Base-by-base conservation (phyloP, 306 rosid species). In the Gleditsia sinensis region DNA sequence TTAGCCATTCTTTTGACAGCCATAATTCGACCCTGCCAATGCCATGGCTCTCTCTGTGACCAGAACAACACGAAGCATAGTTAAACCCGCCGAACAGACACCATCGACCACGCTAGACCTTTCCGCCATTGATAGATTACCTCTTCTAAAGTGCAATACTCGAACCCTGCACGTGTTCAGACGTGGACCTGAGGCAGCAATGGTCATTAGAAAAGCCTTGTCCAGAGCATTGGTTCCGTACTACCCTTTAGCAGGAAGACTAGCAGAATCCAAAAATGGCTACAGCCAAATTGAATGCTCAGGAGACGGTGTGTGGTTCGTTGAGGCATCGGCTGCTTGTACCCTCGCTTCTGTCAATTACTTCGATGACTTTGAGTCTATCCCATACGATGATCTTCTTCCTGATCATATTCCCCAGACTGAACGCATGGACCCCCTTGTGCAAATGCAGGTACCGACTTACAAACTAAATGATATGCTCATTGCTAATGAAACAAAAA, bases 241-340 rank as follows among this genome's bases (percentile, higher is more conserved):
- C 75, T 88, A 88, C 82, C 98, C 98, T 67, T 88, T 92, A 8
- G 94, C 94, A 0, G 96, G 98, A 43, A 63, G 88, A 10, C 83
- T 90, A 7, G 59, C 2, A 45, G 80, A 85, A 17, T 48, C 83
- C 1, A 12, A 51, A 36, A 62, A 32, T 9, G 62, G 71, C 28
- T 36, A 64, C 24, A 83, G 86, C 59, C 87, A 83, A 37, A 62
- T 92, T 3, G 75, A 90, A 30, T 90, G 98, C 61, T 71, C 85
- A 0, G 87, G 87, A 9, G 84, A 86, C 9, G 96, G 98, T 0
- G 86, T 82, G 13, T 81, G 89, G 88, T 84, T 69, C 2, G 88
- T 92, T 55, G 92, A 88, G 71, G 98, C 98, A 1, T 72, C 75
- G 21, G 50, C 88, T 14, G n/a, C 70, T 54, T 82, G 62, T 42